Percentiles rank a stretch among this genome's conserved stretches.
phyloP scores from a whole-genome alignment of 306 rosid genomes.

The Spatholobus suberectus region DNA sequence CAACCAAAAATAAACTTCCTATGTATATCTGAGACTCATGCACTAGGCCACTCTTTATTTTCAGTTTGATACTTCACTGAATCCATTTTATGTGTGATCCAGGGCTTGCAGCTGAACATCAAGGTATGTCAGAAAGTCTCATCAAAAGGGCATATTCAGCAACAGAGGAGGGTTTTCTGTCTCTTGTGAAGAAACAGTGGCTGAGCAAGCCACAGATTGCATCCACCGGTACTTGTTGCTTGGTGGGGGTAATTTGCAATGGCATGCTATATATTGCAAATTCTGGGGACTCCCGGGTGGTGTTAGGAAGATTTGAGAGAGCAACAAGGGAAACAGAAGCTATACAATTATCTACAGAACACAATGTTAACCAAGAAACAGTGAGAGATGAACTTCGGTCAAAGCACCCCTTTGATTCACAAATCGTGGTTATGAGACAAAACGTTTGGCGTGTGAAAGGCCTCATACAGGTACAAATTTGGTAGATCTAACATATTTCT shows the following conservation, averaged over 20 bases:
- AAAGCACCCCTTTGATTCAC: constrained; percentile 76
- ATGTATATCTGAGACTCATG: not conserved
- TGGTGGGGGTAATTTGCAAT: constrained; percentile 81
- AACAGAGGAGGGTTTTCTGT: constrained; percentile 81
- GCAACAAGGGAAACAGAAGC: constrained; percentile 70
- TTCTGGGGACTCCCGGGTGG: constrained; percentile 83
- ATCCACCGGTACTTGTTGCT: constrained; percentile 83
- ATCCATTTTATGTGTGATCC: constrained; percentile 39
- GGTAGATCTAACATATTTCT: not conserved
- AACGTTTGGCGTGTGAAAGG: constrained; percentile 97
- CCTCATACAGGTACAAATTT: constrained; percentile 79
- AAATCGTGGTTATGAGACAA: constrained; percentile 74
- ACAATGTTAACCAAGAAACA: constrained; percentile 73
- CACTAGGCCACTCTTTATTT: constrained; percentile 3
- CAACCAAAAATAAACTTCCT: not conserved
- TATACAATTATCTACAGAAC: constrained; percentile 79
- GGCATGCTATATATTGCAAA: constrained; percentile 77
- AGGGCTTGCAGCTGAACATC: constrained; percentile 69
- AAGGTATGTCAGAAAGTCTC: constrained; percentile 69
- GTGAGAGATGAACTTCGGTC: constrained; percentile 79
- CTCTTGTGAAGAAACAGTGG: constrained; percentile 80
- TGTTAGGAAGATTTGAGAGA: constrained; percentile 73
- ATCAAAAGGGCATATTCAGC: constrained; percentile 66
- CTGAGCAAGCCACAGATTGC: constrained; percentile 76
- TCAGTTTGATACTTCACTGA: not conserved